Conservation (phyloP, 1,139 yeast species). For the Blastobotrys apis region DNA sequence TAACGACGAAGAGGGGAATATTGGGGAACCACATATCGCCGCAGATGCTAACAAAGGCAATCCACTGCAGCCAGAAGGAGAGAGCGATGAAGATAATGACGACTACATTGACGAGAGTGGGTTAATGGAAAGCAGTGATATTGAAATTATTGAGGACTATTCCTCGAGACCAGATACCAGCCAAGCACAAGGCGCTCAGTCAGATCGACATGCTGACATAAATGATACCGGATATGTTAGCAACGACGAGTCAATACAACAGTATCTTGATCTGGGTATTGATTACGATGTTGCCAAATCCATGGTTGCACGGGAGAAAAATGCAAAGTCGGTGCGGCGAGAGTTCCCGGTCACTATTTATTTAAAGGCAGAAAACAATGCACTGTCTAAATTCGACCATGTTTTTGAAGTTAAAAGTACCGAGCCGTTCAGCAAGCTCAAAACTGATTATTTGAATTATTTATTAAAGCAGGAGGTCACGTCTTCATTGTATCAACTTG, state of each 20-base stretch:
- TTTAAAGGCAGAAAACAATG: conserved; percentile 5
- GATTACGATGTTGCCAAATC: neutral
- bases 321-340: neutral
- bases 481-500: conserved; percentile 1
- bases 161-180: too few relatives aligned
- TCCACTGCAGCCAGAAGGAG: too few relatives aligned
- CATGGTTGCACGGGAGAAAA: conserved; percentile 2
- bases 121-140: conserved; percentile 9
- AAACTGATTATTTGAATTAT: conserved; percentile 5
- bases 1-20: conserved; percentile 3
- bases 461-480: neutral
- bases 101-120: conserved; percentile 5
- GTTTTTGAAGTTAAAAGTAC: conserved; percentile 14
- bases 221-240: neutral
- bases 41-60: too few relatives aligned
- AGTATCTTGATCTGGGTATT: conserved; percentile 9
- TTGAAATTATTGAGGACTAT: conserved; percentile 10
- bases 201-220: neutral
- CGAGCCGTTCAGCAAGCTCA: conserved; percentile 14
- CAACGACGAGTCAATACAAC: conserved; percentile 2
- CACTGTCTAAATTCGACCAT: conserved; percentile 7
- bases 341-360: conserved; percentile 8
- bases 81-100: neutral
- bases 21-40: too few relatives aligned
- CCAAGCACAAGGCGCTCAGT: neutral